phyloP scores from a whole-genome alignment of 495 filamentous ascomycete species.

The Aspergillus saccharolyticus region DNA sequence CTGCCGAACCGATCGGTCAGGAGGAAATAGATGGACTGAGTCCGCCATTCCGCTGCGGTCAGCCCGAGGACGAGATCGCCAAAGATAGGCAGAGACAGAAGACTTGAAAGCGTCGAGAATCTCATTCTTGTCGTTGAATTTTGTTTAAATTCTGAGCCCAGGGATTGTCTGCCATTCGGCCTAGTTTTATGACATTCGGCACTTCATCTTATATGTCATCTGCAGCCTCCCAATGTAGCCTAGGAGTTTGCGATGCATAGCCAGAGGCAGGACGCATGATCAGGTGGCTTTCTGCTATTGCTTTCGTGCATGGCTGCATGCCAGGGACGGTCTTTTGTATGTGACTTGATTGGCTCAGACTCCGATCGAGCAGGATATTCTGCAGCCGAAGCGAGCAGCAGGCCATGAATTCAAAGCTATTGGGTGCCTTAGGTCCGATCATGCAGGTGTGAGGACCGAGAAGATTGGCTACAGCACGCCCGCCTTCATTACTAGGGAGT shows the following conservation, averaged over 20 bases:
- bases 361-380: neutral
- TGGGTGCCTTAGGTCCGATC: neutral
- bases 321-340: neutral
- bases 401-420: neutral
- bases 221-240: neutral
- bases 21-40: slow-evolving; percentile 66
- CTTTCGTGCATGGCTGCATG: neutral
- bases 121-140: neutral
- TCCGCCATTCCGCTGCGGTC: slow-evolving; percentile 49
- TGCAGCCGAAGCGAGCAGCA: neutral
- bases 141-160: neutral
- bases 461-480: neutral
- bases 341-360: slow-evolving; percentile 1
- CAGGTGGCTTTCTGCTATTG: neutral
- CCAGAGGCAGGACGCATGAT: neutral
- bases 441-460: neutral
- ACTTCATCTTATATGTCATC: neutral
- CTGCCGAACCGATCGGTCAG: slow-evolving; percentile 72
- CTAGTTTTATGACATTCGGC: too few species aligned
- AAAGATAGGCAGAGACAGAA: neutral
- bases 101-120: neutral
- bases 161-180: too few species aligned
- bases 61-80: neutral
- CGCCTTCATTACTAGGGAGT: neutral
- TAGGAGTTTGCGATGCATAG: neutral